Base-by-base conservation (phyloP, 805 yeast species). In the Metschnikowia anglica region DNA sequence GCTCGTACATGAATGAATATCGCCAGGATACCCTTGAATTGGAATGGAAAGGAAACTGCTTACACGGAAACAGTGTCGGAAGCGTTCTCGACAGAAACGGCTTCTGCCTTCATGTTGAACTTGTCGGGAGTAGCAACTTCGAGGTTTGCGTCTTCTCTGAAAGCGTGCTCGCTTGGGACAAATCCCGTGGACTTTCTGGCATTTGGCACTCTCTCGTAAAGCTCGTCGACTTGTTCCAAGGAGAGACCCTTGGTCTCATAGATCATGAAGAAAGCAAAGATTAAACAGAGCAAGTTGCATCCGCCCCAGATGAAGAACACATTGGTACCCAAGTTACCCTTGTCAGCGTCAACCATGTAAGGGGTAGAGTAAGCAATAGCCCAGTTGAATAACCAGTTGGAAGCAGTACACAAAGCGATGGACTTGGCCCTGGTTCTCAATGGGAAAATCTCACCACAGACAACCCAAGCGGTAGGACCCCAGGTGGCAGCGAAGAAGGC, bases 251-350 rank as follows among this genome's bases (percentile, higher is more conserved):
- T 67, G 46, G 72, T 65, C 57, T 68, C 73, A 54, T 63, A 66
- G 48, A 68, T 62, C 46, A 59, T 49, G 48, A 46, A 44, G 57
- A 54, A 68, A 39, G 65, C 66, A 44, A 64, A 68, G 28, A 63
- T 10, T 28, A 53, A 55, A 51, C 72, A 65, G 35, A 62, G 39
- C 39, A 59, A 56, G 58, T 67, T 66, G 45, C 59, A 67, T 3
- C 71, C 70, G 52, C 72, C 72, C 73, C 73, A 68, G 52, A 68
- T 60, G 56, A 66, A 68, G 55, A 68, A 67, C 39, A 68, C 73
- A 48, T 68, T 68, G 43, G 67, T 48, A 13, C 70, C 70, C 54
- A 68, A 60, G 58, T 65, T 54, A 44, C 71, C 73, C 56, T 56
- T 53, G 54, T 69, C 72, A 18, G 58, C 32, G 46, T 66, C 66